phyloP scores from a whole-genome alignment of 345 rosid species.

The Rhodomyrtus tomentosa region DNA sequence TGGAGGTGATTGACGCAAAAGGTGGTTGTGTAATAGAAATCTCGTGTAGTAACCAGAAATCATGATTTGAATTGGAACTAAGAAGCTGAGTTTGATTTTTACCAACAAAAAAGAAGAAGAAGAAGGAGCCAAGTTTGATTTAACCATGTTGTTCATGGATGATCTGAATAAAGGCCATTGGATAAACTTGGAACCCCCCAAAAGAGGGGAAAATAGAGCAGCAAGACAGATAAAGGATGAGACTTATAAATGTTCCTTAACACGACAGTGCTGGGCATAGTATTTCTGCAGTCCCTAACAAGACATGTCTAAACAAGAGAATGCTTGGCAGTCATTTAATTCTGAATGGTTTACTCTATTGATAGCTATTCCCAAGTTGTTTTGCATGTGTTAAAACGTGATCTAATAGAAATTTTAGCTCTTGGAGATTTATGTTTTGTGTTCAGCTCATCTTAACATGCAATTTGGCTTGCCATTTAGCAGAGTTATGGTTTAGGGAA shows the following conservation, averaged over 20 bases:
- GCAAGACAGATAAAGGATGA: neutral
- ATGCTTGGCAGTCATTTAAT: neutral
- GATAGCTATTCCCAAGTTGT: neutral
- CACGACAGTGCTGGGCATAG: neutral
- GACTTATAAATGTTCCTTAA: neutral
- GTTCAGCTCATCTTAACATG: neutral
- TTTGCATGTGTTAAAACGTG: neutral
- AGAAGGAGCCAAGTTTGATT: neutral
- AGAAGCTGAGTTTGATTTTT: neutral
- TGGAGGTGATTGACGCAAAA: neutral
- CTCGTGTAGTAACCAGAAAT: neutral
- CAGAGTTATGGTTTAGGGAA: conserved; percentile 6
- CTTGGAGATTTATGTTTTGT: neutral
- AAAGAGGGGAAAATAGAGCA: neutral
- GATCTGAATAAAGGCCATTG: neutral
- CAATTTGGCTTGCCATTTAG: neutral
- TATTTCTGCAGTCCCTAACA: neutral
- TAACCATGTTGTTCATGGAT: neutral
- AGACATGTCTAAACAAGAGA: neutral
- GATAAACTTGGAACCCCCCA: neutral
- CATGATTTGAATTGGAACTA: neutral
- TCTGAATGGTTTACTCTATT: neutral
- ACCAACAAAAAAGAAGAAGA: too few species aligned
- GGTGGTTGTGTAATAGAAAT: neutral
- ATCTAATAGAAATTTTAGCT: neutral